Percentiles rank a stretch among this genome's conserved stretches.
Conservation (phyloP, 306 rosid genomes). For the Vigna angularis region DNA sequence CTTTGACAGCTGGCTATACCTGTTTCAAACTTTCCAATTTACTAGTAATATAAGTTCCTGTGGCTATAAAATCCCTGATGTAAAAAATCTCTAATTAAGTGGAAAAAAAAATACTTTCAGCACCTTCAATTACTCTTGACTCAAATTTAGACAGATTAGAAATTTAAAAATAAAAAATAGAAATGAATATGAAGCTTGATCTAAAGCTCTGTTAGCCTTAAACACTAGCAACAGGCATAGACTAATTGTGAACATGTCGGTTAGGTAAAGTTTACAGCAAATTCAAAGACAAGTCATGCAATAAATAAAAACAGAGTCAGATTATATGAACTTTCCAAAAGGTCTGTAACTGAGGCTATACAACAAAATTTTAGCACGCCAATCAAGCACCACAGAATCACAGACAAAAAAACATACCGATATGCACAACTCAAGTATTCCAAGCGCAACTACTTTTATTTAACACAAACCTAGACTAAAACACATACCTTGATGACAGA, state of each 20-base stretch:
- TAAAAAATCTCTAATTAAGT: no score
- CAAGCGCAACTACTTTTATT: constrained; percentile 3
- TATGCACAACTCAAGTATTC: constrained; percentile 19
- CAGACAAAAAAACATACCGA: constrained; percentile 20
- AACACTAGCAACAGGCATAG: not conserved
- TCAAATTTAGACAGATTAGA: no score
- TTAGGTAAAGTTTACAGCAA: no score
- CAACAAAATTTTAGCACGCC: constrained; percentile 28
- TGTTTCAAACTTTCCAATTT: no score
- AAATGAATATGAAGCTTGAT: not conserved
- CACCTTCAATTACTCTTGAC: no score
- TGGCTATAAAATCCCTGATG: no score
- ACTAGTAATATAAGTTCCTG: no score
- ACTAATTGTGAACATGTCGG: not conserved
- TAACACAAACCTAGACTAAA: constrained; percentile 13
- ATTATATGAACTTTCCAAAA: constrained; percentile 14
- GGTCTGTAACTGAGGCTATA: not conserved
- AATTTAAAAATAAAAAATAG: no score
- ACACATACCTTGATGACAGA: constrained; percentile 88
- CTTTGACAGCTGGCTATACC: no score
- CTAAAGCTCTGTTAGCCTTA: constrained; percentile 28
- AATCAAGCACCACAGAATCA: not conserved
- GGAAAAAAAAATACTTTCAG: no score
- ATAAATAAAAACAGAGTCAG: not conserved
- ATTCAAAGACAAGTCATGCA: constrained; percentile 17